A percentile compares a stretch with the other conserved stretches of the same genome.
Conservation (phyloP, 805 yeast genomes). For the Metschnikowia lachancei region DNA sequence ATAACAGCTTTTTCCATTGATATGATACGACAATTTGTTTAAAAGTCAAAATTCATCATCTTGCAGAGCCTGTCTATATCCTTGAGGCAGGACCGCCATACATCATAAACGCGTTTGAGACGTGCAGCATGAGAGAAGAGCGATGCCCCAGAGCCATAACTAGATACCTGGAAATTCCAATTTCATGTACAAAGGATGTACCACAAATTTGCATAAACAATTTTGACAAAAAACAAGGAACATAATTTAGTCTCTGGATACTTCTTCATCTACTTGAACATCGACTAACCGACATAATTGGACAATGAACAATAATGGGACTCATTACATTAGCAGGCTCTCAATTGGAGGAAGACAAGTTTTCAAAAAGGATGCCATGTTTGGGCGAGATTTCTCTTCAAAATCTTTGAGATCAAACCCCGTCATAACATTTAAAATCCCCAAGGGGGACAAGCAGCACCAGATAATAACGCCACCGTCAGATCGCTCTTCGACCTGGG, state of each 20-base stretch:
- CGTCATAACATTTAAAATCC: slow-evolving; percentile 8
- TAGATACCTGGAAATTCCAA: too few relatives aligned
- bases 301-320: background rate
- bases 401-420: background rate
- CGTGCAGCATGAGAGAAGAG: too few relatives aligned
- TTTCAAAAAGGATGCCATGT: background rate
- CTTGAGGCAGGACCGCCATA: too few relatives aligned
- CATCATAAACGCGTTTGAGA: too few relatives aligned
- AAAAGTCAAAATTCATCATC: too few relatives aligned
- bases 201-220: too few relatives aligned
- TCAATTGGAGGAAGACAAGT: slow-evolving; percentile 4
- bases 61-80: too few relatives aligned
- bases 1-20: too few relatives aligned
- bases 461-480: background rate
- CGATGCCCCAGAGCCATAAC: too few relatives aligned
- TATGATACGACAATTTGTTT: too few relatives aligned
- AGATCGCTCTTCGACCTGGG: slow-evolving; percentile 18
- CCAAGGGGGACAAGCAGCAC: background rate
- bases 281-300: background rate
- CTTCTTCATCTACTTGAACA: background rate
- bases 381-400: background rate
- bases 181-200: too few relatives aligned
- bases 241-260: background rate
- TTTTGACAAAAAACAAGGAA: too few relatives aligned
- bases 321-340: background rate